Evolutionary conservation across 805 yeast species (phyloP).

Genomic region (Yarrowia phangngaensis): DNA sequence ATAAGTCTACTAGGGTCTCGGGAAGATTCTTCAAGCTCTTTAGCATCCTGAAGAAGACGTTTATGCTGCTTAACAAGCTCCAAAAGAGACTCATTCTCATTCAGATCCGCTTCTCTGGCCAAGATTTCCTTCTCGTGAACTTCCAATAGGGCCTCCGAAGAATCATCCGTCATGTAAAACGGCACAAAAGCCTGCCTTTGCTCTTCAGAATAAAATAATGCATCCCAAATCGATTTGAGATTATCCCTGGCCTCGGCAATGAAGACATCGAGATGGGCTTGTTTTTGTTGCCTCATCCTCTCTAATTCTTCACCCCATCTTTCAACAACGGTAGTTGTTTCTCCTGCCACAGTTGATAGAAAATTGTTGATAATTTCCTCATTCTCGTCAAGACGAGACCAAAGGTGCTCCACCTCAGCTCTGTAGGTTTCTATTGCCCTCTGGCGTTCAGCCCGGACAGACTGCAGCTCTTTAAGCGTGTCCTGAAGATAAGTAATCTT

Average conservation of each 20-base stretch:
- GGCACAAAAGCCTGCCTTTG: constrained; percentile 51
- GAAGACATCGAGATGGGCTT: constrained; percentile 61
- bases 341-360: constrained; percentile 8
- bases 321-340: constrained; percentile 8
- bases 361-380: neutral
- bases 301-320: constrained; percentile 48
- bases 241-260: constrained; percentile 58
- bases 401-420: constrained; percentile 10
- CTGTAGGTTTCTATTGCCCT: neutral
- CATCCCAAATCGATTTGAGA: constrained; percentile 60
- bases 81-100: constrained; percentile 53
- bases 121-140: constrained; percentile 62
- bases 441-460: constrained; percentile 1
- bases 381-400: constrained; percentile 7
- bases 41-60: constrained; percentile 56
- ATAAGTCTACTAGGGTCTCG: constrained; percentile 77
- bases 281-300: constrained; percentile 57
- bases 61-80: constrained; percentile 53
- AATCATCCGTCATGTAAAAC: constrained; percentile 43
- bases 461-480: constrained; percentile 5
- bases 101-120: constrained; percentile 49
- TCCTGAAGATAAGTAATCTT: constrained; percentile 7
- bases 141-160: constrained; percentile 57
- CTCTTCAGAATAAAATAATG: constrained; percentile 53
- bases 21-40: constrained; percentile 60